Evolutionary conservation across 371 early-diverging fungal species (phyloP), one percentile per base, ranked within the genome.

Genomic region (Blakeslea trispora): DNA sequence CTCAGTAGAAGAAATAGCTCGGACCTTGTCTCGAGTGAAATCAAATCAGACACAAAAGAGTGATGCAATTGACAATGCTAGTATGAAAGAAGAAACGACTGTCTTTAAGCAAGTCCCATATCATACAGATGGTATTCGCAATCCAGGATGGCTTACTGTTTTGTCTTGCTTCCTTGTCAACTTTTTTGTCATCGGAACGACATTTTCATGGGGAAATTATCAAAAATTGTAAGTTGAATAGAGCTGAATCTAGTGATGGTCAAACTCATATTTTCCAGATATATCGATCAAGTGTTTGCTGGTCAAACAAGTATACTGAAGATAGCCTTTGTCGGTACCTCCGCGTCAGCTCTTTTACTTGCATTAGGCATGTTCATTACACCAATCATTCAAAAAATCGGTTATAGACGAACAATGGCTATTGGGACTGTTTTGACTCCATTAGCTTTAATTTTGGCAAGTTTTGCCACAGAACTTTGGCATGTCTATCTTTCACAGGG

Each of bases 401-500:
- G 85, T 6, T 78, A 77, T 28, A 70, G 86, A 50, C 50, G 77
- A n/a, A 77, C 86, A 5, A 81, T 84, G 63, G 73, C 69, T 1
- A 64, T 81, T 8, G 90, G 90, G 0, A 76, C 85, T 3, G 23
- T 82, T 4, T 31, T 84, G 9, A 61, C 79, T 24, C 77, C 83
- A 1, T 54, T 72, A 0, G 82, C 85, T 2, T 57, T 86, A 31
- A 80, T 90, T 28, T 51, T 59, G 47, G 85, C 68, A 45, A 87
- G 75, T 71, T 84, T 76, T 75, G 76, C 79, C 34, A 81, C 71
- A 6, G 64, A 69, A 54, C 72, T 79, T 18, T 79, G 79, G 83
- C 81, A 81, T 41, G 61, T 90, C 5, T 87, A 84, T 57, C 64
- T 85, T 7, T 76, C 86, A 5, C 90, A 89, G 49, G 91, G 87